A percentile compares a stretch with the other conserved stretches of the same genome.
Conservation (phyloP, 176 grass and related monocot genomes). For the Oryza glaberrima region DNA sequence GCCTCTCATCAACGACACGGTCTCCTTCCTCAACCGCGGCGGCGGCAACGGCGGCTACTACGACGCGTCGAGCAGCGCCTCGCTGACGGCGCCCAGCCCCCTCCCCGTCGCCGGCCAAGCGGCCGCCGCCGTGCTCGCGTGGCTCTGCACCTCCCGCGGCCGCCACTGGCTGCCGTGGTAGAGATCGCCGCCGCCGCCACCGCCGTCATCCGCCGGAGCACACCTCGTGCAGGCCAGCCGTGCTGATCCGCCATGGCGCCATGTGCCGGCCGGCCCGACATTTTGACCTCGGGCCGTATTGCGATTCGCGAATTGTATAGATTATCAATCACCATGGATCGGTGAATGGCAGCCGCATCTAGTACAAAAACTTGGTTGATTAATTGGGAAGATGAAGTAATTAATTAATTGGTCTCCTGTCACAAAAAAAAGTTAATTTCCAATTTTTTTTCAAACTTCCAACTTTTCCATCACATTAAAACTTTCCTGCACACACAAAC, state of each 20-base stretch:
- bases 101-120: conserved; percentile 13
- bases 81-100: not conserved
- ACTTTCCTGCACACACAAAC: too few species aligned
- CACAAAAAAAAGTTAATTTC: too few species aligned
- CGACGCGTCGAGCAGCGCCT: conserved; percentile 6
- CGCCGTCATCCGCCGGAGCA: too few species aligned
- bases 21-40: conserved; percentile 45
- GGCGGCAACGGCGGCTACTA: not conserved
- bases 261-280: not conserved
- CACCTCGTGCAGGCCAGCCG: too few species aligned
- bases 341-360: too few species aligned
- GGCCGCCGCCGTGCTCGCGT: conserved; percentile 1
- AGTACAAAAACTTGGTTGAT: not conserved
- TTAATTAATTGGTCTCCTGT: too few species aligned
- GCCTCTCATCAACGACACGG: conserved; percentile 59
- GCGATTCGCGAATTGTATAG: conserved; percentile 35
- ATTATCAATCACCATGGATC: conserved; percentile 8
- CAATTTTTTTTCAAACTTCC: too few species aligned
- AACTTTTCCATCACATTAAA: too few species aligned
- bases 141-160: conserved; percentile 19
- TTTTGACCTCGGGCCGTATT: conserved; percentile 42
- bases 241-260: not conserved
- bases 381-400: not conserved
- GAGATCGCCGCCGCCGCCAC: not conserved
- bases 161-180: conserved; percentile 12